A percentile compares a stretch with the other conserved stretches of the same genome.
These are phyloP conservation scores for Clitocybe nebularis DNA, from an alignment of 1,284 basidiomycete genomes.

Conservation along the genomic window DNA sequence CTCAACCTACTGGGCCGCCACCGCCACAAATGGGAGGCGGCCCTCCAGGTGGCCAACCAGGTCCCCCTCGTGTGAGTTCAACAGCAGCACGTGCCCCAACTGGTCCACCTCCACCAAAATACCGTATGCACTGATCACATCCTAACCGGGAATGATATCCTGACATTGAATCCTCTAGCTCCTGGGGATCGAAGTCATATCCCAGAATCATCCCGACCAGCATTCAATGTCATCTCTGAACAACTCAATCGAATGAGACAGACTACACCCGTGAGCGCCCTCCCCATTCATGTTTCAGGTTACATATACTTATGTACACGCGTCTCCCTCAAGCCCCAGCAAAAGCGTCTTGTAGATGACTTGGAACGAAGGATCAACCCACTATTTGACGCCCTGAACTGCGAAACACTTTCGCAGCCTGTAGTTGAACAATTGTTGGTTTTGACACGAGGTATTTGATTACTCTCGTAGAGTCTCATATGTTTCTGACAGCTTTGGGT, in stretches of 20 bases:
- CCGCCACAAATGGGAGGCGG: constrained; percentile 35
- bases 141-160: constrained; percentile 7
- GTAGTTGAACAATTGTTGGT: constrained; percentile 68
- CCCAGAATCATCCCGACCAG: constrained; percentile 63
- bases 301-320: constrained; percentile 5
- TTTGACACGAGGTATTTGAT: constrained; percentile 54
- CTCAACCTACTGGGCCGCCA: constrained; percentile 24
- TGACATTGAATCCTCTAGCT: constrained; percentile 42
- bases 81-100: constrained; percentile 25
- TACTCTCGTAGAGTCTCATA: constrained; percentile 8
- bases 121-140: constrained; percentile 58
- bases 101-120: constrained; percentile 69
- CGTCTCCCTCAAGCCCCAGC: constrained; percentile 51
- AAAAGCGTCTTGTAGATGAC: constrained; percentile 86
- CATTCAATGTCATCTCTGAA: constrained; percentile 63
- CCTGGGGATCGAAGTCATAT: constrained; percentile 91
- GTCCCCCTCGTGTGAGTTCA: constrained; percentile 33
- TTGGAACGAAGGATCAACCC: constrained; percentile 84
- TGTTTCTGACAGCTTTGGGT: constrained; percentile 1
- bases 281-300: too few relatives aligned
- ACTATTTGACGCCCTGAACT: constrained; percentile 90
- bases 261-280: constrained; percentile 59
- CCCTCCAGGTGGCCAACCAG: constrained; percentile 26
- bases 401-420: constrained; percentile 75
- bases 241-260: constrained; percentile 68